Percentiles rank a stretch among this genome's conserved stretches.
Conservation (phyloP, 2,329 filamentous ascomycete species). For the Colletotrichum orbiculare region DNA sequence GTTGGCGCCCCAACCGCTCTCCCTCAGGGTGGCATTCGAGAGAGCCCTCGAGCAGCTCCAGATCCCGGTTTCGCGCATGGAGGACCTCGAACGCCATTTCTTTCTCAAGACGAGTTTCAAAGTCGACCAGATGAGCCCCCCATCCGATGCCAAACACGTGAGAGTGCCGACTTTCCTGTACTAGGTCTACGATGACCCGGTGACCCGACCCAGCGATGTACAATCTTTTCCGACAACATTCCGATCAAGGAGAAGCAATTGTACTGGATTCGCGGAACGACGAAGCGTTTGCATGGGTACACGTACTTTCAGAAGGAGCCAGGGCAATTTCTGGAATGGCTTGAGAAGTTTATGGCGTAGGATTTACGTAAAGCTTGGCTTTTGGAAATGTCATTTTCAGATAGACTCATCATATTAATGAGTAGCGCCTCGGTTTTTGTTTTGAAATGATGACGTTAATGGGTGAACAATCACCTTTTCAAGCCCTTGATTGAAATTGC, state of each 20-base stretch:
- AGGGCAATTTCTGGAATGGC: conserved; percentile 13
- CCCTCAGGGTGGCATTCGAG: not conserved
- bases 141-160: conserved; percentile 19
- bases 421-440: no score
- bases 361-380: not conserved
- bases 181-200: conserved; percentile 26
- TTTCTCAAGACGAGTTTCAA: conserved; percentile 1
- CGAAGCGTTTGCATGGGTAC: conserved; percentile 23
- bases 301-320: conserved; percentile 20
- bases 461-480: no score
- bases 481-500: no score
- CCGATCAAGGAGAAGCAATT: conserved; percentile 15
- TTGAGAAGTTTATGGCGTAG: conserved; percentile 7
- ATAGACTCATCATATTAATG: no score
- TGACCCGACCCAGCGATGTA: conserved; percentile 11
- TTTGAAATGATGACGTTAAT: no score
- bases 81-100: conserved; percentile 1
- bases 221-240: conserved; percentile 22
- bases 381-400: not conserved
- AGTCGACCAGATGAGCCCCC: conserved; percentile 6
- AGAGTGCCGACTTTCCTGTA: conserved; percentile 23
- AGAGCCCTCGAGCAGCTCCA: not conserved
- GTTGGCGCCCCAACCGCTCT: conserved; percentile 15
- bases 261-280: conserved; percentile 17
- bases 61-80: conserved; percentile 11